Percentiles rank a stretch among this genome's conserved stretches.
These are phyloP conservation scores for Aspergillus baeticus DNA, from an alignment of 495 filamentous ascomycete species.

Conservation along the genomic window DNA sequence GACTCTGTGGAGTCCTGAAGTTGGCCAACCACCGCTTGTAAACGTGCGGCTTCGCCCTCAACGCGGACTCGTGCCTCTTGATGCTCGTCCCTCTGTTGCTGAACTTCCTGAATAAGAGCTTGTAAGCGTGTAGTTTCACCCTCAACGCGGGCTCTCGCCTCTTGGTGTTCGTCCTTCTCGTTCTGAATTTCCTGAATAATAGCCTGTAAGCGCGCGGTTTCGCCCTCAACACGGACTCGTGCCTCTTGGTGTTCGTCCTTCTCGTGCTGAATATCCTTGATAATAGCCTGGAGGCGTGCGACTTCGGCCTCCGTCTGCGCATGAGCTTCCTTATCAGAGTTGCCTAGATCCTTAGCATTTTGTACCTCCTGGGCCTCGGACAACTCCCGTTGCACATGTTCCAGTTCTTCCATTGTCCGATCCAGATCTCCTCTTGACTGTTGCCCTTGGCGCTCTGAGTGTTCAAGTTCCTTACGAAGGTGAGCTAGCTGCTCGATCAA, in stretches of 20 bases:
- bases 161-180: slow-evolving; percentile 2
- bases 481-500: slow-evolving; percentile 49
- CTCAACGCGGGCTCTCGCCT: slow-evolving; percentile 17
- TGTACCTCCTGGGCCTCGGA: slow-evolving; percentile 26
- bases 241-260: slow-evolving; percentile 40
- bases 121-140: slow-evolving; percentile 23
- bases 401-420: slow-evolving; percentile 45
- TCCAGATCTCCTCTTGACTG: slow-evolving; percentile 42
- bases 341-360: slow-evolving; percentile 24
- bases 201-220: slow-evolving; percentile 19
- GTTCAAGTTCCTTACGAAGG: slow-evolving; percentile 37
- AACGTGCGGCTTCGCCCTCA: slow-evolving; percentile 22
- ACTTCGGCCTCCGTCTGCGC: slow-evolving; percentile 53
- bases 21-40: slow-evolving; percentile 26
- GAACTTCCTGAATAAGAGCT: slow-evolving; percentile 13
- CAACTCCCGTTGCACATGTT: slow-evolving; percentile 38
- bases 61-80: slow-evolving; percentile 15
- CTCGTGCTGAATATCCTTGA: slow-evolving; percentile 31
- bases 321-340: slow-evolving; percentile 58
- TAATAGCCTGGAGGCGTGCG: slow-evolving; percentile 29
- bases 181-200: slow-evolving; percentile 12
- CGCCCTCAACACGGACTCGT: slow-evolving; percentile 31
- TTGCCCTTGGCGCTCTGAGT: slow-evolving; percentile 38
- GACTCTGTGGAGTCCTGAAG: slow-evolving; percentile 26
- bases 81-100: slow-evolving; percentile 16